Evolutionary conservation across 495 filamentous ascomycete species (phyloP).

Genomic region (Cryomyces minteri): DNA sequence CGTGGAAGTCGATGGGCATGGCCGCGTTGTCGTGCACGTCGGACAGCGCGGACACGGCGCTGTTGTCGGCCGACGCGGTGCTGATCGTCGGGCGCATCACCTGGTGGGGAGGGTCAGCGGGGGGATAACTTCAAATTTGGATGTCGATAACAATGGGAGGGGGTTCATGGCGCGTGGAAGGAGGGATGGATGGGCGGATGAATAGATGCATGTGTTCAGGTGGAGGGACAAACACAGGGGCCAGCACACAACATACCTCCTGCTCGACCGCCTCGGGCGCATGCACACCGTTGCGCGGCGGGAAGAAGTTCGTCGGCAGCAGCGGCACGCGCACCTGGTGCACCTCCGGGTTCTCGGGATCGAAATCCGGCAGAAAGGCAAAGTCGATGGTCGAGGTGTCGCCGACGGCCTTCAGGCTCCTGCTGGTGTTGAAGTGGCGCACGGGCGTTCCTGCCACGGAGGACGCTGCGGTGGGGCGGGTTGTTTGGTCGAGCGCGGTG

Average conservation of each 20-base stretch:
- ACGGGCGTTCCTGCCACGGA: constrained; percentile 8
- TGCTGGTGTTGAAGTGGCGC: constrained; percentile 43
- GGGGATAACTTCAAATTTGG: no score
- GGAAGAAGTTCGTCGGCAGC: constrained; percentile 28
- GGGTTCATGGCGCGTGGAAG: no score
- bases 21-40: constrained; percentile 41
- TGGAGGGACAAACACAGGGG: no score
- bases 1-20: constrained; percentile 37
- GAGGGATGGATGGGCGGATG: no score
- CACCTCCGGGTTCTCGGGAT: constrained; percentile 9
- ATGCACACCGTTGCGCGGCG: constrained; percentile 2
- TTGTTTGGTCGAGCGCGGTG: constrained; percentile 27
- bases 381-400: constrained; percentile 47
- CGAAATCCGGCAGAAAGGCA: constrained; percentile 35
- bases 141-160: no score
- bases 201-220: no score
- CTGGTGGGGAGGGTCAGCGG: not conserved
- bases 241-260: no score
- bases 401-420: constrained; percentile 31
- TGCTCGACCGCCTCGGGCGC: constrained; percentile 7
- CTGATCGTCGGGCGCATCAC: constrained; percentile 39
- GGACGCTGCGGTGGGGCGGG: constrained; percentile 11
- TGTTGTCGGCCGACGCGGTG: constrained; percentile 31
- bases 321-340: constrained; percentile 29
- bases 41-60: constrained; percentile 31